These are phyloP conservation scores for Petunia axillaris DNA, from an alignment of 257 asterid genomes.

Conservation along the genomic window DNA sequence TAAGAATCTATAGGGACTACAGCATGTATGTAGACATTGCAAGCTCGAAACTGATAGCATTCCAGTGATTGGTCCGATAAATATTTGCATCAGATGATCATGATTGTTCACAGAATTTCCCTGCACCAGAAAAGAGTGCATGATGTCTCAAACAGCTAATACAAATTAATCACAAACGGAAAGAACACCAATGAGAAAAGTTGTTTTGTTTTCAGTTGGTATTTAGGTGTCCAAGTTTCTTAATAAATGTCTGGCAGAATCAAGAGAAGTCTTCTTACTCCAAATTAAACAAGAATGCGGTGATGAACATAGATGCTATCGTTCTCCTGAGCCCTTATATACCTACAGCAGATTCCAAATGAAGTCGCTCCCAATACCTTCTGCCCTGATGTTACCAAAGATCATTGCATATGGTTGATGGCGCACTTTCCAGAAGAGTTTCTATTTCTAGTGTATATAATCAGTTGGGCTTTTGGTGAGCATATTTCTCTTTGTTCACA, in stretches of 20 bases:
- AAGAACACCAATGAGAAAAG: background rate
- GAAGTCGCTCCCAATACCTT: constrained; percentile 9
- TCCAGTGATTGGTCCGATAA: constrained; percentile 7
- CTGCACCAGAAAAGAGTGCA: constrained; percentile 19
- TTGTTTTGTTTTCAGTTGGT: constrained; percentile 3
- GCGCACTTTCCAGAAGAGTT: background rate
- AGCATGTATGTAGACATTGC: background rate
- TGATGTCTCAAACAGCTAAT: background rate
- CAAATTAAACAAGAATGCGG: background rate
- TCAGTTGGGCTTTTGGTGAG: background rate
- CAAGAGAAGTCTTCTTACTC: constrained; percentile 6
- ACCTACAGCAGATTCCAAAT: background rate
- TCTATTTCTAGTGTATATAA: background rate
- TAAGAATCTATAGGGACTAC: background rate
- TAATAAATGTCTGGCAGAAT: background rate
- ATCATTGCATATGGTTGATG: background rate
- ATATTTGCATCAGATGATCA: constrained; percentile 7
- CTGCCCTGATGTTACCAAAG: constrained; percentile 2
- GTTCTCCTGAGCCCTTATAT: background rate
- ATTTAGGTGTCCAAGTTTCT: background rate
- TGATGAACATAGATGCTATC: background rate
- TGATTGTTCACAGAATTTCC: background rate
- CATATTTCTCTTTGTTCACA: too few species aligned
- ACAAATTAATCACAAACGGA: background rate
- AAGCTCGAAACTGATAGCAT: constrained; percentile 11